phyloP scores from a whole-genome alignment of 352 stramenopile genomes.

The Phytophthora uliginosa region DNA sequence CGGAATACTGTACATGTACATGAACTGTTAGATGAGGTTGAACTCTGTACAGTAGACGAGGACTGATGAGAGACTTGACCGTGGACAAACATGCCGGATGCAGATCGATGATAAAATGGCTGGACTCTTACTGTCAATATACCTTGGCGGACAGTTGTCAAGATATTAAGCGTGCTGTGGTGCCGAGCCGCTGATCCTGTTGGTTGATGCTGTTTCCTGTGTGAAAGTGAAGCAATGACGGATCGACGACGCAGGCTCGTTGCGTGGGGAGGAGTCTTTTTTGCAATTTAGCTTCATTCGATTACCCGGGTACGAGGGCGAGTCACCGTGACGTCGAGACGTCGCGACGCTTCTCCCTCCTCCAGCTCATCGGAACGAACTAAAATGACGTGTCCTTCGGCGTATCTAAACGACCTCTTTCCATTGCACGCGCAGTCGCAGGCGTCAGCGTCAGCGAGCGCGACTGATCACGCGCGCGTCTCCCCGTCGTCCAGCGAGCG shows the following conservation, averaged over 20 bases:
- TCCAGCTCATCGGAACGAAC: constrained; percentile 29
- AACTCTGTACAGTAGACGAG: background rate
- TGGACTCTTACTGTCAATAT: background rate
- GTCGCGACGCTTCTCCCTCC: constrained; percentile 26
- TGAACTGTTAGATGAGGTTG: background rate
- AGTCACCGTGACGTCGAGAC: constrained; percentile 15
- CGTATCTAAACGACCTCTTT: constrained; percentile 66
- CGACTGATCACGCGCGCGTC: constrained; percentile 38
- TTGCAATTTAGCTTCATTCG: constrained; percentile 76
- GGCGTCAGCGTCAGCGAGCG: constrained; percentile 40
- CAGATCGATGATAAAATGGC: constrained; percentile 14
- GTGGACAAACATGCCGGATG: background rate
- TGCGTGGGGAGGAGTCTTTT: constrained; percentile 27
- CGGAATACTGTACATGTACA: background rate
- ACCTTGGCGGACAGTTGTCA: background rate
- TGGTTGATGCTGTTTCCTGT: background rate
- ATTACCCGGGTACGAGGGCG: constrained; percentile 40
- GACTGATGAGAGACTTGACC: background rate
- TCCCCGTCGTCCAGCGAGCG: constrained; percentile 41
- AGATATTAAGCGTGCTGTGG: background rate
- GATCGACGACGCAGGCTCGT: constrained; percentile 13
- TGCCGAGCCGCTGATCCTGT: background rate
- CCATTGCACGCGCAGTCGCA: constrained; percentile 49
- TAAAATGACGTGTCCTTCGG: constrained; percentile 64
- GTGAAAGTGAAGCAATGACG: constrained; percentile 18